phyloP scores from a whole-genome alignment of 495 filamentous ascomycete species.

The Aspergillus taichungensis region DNA sequence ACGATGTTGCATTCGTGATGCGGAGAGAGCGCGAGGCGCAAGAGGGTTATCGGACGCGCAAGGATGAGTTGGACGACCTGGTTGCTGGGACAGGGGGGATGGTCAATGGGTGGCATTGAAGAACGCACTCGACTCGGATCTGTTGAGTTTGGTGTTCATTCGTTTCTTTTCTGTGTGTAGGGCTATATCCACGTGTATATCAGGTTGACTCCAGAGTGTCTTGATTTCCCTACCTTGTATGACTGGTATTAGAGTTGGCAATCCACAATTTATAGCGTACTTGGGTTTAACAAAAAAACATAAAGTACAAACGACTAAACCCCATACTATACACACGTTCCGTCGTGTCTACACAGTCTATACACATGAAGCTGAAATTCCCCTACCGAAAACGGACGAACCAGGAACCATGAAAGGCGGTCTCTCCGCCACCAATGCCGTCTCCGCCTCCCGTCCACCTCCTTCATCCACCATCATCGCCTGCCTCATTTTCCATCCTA shows the following conservation, averaged over 20 bases:
- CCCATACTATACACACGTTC: no score
- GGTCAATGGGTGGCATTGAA: constrained; percentile 39
- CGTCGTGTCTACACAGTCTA: no score
- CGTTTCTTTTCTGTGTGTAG: neutral
- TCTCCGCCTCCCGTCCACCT: neutral
- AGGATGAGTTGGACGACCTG: constrained; percentile 68
- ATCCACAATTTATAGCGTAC: no score
- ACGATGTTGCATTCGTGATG: constrained; percentile 76
- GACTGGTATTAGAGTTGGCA: no score
- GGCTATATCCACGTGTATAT: no score
- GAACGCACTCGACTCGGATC: no score
- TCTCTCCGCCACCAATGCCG: no score
- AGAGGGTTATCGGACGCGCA: constrained; percentile 66
- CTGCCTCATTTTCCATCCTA: constrained; percentile 2
- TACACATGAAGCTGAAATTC: no score
- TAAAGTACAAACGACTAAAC: no score
- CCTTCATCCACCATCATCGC: constrained; percentile 15
- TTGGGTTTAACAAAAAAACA: no score
- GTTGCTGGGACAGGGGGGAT: constrained; percentile 25
- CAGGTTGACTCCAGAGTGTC: neutral
- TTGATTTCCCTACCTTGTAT: no score
- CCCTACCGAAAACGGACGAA: constrained; percentile 10
- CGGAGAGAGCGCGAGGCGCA: constrained; percentile 84
- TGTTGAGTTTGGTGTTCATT: no score
- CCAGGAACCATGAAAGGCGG: constrained; percentile 8